Evolutionary conservation across 2,329 filamentous ascomycete species (phyloP).

Genomic region (Trichophyton benhamiae): DNA sequence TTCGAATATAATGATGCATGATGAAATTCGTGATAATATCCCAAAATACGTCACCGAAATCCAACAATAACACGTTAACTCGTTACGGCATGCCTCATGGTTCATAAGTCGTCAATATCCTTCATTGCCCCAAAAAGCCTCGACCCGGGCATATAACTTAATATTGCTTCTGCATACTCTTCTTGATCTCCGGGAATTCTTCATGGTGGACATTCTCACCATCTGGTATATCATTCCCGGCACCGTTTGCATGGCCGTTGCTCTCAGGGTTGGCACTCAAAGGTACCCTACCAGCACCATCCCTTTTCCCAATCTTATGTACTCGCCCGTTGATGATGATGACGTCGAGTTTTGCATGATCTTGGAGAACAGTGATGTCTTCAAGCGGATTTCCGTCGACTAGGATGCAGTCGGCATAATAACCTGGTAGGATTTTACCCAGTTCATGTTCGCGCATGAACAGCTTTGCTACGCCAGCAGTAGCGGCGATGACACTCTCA

Average conservation of each 20-base stretch:
- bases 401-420: slow-evolving; percentile 36
- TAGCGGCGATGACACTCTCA: slow-evolving; percentile 36
- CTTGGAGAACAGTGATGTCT: slow-evolving; percentile 33
- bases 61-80: not conserved
- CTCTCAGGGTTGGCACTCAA: not conserved
- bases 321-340: slow-evolving; percentile 40
- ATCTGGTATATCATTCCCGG: not conserved
- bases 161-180: slow-evolving; percentile 9
- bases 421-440: slow-evolving; percentile 32
- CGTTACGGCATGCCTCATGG: not conserved
- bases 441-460: slow-evolving; percentile 29
- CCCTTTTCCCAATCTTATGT: slow-evolving; percentile 26
- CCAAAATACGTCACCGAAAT: not conserved
- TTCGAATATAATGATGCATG: not conserved
- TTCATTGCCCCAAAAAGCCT: not conserved
- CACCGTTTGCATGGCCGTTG: not conserved
- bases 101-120: not conserved
- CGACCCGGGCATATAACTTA: not conserved
- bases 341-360: slow-evolving; percentile 33
- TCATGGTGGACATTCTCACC: slow-evolving; percentile 4
- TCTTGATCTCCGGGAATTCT: slow-evolving; percentile 8
- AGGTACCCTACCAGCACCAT: slow-evolving; percentile 10
- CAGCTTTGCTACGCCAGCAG: slow-evolving; percentile 29
- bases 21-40: not conserved
- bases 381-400: slow-evolving; percentile 37